Evolutionary conservation across 805 yeast genomes (phyloP), one percentile per base, ranked within the genome.

Genomic region (Kazachstania psychrophila): DNA sequence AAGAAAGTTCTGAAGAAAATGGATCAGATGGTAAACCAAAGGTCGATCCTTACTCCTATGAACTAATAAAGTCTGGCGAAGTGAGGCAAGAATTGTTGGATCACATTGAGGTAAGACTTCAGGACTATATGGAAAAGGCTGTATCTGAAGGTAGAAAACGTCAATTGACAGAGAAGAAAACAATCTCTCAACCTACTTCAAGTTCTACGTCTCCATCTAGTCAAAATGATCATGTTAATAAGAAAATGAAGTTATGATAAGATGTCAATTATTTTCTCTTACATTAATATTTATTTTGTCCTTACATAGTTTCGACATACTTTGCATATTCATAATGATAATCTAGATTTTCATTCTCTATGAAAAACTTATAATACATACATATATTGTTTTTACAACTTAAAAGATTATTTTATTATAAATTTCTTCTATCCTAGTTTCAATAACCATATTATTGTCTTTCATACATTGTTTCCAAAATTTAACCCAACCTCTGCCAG

Each of bases 71-170:
- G 34, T 46, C 51, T 6, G 62, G 61, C 6, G 48, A 46, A 20
- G 62, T 54, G 4, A 46, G 45, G 17, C 49, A 54, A 19, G 59
- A 56, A 32, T 36, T 56, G 17, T 31, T 56, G 24, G 52, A 53
- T 20, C 53, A 56, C 36, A 53, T 48, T 14, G 52, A 52, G 23
- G 34, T 37, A 18, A 53, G 55, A 28, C 42, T 56, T 4, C 33
- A 47, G 17, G 60, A 53, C 7, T 38, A 49, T 14, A 46, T 42
- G 10, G 48, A 49, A 7, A 53, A 46, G 27, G 37, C 45, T 4
- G 45, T 45, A 34, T 29, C 37, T 6, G 57, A 54, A 20, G 44
- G 45, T 31, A 47, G 45, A 30, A 49, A 48, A 27, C 46, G 53
- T 26, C 38, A 43, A 22, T 31, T 47, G 16, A n/a, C 32, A 15